These are phyloP conservation scores for Fraxinus velutina DNA, from an alignment of 305 asterid species.

Conservation along the genomic window DNA sequence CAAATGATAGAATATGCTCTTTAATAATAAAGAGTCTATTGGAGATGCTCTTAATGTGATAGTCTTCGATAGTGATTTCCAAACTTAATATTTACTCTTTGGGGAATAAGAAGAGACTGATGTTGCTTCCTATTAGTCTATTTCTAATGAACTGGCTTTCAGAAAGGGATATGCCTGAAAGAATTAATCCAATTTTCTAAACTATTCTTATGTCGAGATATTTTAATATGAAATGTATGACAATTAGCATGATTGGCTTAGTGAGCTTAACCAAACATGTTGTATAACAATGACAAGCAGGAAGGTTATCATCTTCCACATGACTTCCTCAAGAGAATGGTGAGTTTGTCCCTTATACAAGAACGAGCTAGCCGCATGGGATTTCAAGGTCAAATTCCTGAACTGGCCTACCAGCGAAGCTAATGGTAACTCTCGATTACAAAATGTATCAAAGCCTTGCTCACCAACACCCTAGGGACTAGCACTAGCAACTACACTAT, in stretches of 20 bases:
- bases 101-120: neutral
- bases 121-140: neutral
- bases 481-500: no score
- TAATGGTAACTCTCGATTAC: no score
- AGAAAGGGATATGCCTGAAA: neutral
- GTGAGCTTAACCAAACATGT: no score
- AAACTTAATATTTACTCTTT: neutral
- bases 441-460: no score
- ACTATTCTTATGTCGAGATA: neutral
- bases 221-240: neutral
- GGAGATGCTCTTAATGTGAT: neutral
- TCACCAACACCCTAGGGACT: no score
- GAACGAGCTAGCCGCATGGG: neutral
- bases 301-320: neutral
- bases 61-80: neutral
- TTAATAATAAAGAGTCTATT: no score
- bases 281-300: no score
- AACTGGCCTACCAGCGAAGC: no score
- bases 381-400: neutral
- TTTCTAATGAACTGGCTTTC: neutral
- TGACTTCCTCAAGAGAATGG: neutral
- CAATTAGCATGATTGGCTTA: neutral
- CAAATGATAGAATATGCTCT: no score
- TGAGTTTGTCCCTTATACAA: neutral
- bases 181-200: slow-evolving; percentile 4